Conservation (phyloP, 2,329 filamentous ascomycete genomes). For the Fusarium sp. region DNA sequence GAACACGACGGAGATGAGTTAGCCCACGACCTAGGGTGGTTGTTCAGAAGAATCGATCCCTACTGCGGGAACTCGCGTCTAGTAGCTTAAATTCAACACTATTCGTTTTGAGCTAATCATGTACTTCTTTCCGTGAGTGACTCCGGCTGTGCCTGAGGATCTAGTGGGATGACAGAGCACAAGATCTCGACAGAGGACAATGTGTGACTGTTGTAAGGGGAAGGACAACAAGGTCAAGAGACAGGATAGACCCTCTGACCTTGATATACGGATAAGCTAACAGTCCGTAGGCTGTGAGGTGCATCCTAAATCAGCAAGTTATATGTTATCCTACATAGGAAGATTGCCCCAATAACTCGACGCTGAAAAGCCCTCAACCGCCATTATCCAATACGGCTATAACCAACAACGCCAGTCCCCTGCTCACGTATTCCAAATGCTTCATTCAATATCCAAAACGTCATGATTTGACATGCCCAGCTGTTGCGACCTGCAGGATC, state of each 20-base stretch:
- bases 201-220: slow-evolving; percentile 12
- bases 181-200: slow-evolving; percentile 10
- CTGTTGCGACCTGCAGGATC: slow-evolving; percentile 82
- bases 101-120: not conserved
- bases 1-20: not conserved
- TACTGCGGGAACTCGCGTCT: not conserved
- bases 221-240: not conserved
- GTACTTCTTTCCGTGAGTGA: no score
- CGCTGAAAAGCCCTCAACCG: not conserved
- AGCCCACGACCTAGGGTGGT: not conserved
- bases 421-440: no score
- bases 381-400: not conserved
- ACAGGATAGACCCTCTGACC: not conserved
- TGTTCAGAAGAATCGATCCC: not conserved
- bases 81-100: not conserved
- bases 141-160: not conserved
- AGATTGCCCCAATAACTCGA: not conserved
- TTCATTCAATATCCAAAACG: not conserved
- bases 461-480: slow-evolving; percentile 67
- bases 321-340: not conserved
- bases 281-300: no score
- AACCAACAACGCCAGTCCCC: not conserved
- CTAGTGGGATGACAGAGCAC: slow-evolving; percentile 12
- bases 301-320: not conserved
- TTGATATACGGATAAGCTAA: not conserved